Conservation (phyloP, 73 alveolate species). For the Paramecium biaurelia region DNA sequence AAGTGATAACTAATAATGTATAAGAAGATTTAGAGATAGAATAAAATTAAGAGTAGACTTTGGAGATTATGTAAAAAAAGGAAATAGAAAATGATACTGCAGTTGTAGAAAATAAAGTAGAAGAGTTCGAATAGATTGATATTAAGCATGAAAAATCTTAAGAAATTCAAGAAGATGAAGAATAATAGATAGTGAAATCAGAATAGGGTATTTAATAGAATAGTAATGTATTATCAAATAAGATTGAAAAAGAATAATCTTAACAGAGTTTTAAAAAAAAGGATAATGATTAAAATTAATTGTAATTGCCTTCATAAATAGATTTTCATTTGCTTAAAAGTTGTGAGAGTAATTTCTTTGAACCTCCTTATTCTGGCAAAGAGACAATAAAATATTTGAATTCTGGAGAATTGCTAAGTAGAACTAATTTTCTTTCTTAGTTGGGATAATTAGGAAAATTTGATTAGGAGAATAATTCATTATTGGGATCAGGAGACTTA, state of each 20-base stretch:
- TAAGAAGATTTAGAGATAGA: background rate
- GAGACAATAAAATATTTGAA: background rate
- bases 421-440: background rate
- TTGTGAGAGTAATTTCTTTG: background rate
- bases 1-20: background rate
- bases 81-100: background rate
- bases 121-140: background rate
- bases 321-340: background rate
- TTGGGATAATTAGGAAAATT: background rate
- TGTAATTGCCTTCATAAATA: background rate
- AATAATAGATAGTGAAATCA: background rate
- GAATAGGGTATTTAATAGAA: background rate
- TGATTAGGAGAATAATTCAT: background rate
- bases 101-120: background rate
- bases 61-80: background rate
- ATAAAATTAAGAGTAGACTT: background rate
- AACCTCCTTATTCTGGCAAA: background rate
- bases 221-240: background rate
- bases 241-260: background rate
- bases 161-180: background rate
- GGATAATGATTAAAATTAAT: background rate
- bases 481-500: background rate
- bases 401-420: background rate
- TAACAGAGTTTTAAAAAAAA: background rate
- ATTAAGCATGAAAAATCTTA: background rate